A percentile compares a stretch with the other conserved stretches of the same genome.
These are phyloP conservation scores for Fusarium papillatum DNA, from an alignment of 2,329 filamentous ascomycete species.

Conservation along the genomic window DNA sequence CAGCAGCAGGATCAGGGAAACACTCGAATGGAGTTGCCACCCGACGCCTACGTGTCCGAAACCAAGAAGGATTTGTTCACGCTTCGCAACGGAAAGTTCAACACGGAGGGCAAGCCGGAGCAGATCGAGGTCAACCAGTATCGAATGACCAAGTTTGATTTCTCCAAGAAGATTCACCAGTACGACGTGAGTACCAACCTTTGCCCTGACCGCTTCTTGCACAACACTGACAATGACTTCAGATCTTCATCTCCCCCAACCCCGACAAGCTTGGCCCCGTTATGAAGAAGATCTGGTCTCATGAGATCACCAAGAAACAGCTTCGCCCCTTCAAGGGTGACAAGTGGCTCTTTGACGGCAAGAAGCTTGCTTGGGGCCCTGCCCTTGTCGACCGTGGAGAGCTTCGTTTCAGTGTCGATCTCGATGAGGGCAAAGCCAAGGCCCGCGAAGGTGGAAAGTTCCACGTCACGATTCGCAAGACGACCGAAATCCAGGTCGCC, in stretches of 20 bases:
- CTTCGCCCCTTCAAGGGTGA: constrained; percentile 61
- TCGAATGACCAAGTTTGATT: constrained; percentile 71
- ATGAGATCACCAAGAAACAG: constrained; percentile 67
- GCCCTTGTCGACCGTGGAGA: constrained; percentile 60
- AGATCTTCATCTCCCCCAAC: constrained; percentile 77
- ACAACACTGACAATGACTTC: constrained; percentile 18
- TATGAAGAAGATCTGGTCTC: constrained; percentile 83
- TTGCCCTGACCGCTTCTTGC: neutral
- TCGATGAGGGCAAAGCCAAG: constrained; percentile 73
- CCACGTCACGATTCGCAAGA: constrained; percentile 72
- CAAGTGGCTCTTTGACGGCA: constrained; percentile 83
- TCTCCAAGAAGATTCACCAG: constrained; percentile 77
- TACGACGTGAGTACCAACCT: constrained; percentile 79
- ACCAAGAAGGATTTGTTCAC: constrained; percentile 51
- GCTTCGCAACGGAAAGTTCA: constrained; percentile 59
- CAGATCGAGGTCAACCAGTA: constrained; percentile 80
- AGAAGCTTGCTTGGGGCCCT: constrained; percentile 84
- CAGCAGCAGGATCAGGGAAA: constrained; percentile 51
- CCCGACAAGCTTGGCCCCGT: constrained; percentile 72
- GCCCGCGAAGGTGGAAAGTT: constrained; percentile 62
- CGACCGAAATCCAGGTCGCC: constrained; percentile 77
- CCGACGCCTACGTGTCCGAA: constrained; percentile 65
- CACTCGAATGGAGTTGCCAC: constrained; percentile 68
- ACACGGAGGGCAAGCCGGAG: constrained; percentile 68
- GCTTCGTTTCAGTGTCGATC: constrained; percentile 73